A percentile compares a stretch with the other conserved stretches of the same genome.
Conservation (phyloP, 192 early-diverging fungal species). For the Rhizoclosmatium globosum region DNA sequence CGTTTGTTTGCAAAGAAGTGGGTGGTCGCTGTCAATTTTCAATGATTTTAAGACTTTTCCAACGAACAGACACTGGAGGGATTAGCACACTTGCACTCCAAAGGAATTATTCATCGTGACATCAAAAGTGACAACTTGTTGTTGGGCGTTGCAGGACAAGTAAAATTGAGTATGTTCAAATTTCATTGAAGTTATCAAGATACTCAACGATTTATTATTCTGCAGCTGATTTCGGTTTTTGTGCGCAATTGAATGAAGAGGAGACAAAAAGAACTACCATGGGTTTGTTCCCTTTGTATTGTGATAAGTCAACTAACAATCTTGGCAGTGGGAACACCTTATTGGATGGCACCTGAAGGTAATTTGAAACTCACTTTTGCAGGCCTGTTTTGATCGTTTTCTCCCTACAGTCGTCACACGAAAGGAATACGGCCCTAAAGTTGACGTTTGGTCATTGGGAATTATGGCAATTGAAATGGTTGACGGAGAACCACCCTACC, state of each 20-base stretch:
- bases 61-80: slow-evolving; percentile 62
- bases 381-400: not conserved
- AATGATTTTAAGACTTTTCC: not conserved
- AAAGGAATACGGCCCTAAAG: slow-evolving; percentile 74
- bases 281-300: slow-evolving; percentile 17
- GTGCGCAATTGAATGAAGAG: slow-evolving; percentile 86
- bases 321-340: not conserved
- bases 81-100: slow-evolving; percentile 68
- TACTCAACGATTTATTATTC: slow-evolving; percentile 28
- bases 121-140: slow-evolving; percentile 75
- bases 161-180: slow-evolving; percentile 70
- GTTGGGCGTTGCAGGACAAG: slow-evolving; percentile 72
- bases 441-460: slow-evolving; percentile 89
- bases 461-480: slow-evolving; percentile 99
- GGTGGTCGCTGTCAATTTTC: not conserved
- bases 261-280: slow-evolving; percentile 78
- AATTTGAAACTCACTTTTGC: not conserved
- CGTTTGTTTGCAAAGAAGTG: slow-evolving; percentile 91
- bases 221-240: slow-evolving; percentile 94
- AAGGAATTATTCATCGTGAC: slow-evolving; percentile 77
- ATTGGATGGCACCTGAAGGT: slow-evolving; percentile 13
- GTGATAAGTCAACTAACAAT: no score
- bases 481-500: slow-evolving; percentile 94
- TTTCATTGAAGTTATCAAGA: not conserved
- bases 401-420: slow-evolving; percentile 61